phyloP scores from a whole-genome alignment of 768 basidiomycete genomes.

The Kwoniella sp. region DNA sequence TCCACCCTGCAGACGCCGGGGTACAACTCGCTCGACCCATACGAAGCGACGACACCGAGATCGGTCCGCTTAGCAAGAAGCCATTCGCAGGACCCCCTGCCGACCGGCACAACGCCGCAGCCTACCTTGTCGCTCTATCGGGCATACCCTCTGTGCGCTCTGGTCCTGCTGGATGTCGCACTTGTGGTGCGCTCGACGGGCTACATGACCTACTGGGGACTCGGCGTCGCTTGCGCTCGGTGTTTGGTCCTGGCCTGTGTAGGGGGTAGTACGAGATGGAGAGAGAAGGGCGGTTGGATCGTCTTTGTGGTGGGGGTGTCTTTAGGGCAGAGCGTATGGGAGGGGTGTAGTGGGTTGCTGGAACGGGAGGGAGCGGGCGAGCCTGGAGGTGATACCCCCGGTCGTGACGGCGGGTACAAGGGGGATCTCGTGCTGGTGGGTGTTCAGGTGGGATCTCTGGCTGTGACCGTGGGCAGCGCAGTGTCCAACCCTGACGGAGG shows the following conservation, averaged over 20 bases:
- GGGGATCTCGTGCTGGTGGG: constrained; percentile 2
- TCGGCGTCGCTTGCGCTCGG: constrained; percentile 1
- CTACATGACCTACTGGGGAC: not conserved
- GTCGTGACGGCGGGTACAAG: not conserved
- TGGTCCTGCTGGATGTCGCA: not conserved
- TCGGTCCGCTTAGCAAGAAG: no score
- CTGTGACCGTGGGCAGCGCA: no score
- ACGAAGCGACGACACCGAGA: constrained; percentile 4
- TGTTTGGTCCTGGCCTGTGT: constrained; percentile 5
- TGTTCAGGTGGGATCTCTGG: not conserved
- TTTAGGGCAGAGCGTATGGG: constrained; percentile 28
- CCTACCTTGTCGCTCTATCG: no score
- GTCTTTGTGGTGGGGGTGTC: constrained; percentile 15
- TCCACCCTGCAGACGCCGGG: not conserved
- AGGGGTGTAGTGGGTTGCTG: constrained; percentile 20
- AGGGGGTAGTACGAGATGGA: constrained; percentile 27
- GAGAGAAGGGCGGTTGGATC: constrained; percentile 24
- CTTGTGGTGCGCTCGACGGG: not conserved
- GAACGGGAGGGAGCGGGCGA: not conserved
- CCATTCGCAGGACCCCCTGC: not conserved
- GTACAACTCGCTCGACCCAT: not conserved
- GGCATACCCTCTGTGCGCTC: not conserved
- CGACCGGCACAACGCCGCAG: not conserved
- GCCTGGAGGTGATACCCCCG: not conserved
- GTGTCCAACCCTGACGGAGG: not conserved